Base-by-base conservation (phyloP, 2,329 filamentous ascomycete genomes). In the Peltaster fructicola region DNA sequence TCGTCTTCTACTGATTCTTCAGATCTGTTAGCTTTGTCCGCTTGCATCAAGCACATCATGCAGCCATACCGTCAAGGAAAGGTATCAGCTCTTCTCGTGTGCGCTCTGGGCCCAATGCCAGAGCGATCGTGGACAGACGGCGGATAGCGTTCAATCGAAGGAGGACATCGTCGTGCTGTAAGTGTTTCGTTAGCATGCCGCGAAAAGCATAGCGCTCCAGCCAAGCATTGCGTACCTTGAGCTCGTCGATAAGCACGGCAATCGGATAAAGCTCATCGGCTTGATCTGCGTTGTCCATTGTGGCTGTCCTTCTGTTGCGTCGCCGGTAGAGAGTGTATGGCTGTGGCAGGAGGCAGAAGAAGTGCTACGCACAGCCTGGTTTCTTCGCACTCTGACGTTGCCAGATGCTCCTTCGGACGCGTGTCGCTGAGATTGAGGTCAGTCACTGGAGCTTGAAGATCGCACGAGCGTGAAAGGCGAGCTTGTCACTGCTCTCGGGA, bases 231-330 rank as follows among this genome's bases (percentile, higher is more conserved):
- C 56, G 46, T 69, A 92, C 84, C 80, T 93, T 98, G 50, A 98
- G 68, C 70, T 98, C 88, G 57, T 98, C 88, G 59, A 98, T 98
- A 58, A 98, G 74, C 43, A 98, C 88, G 51, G 90, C 88, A 65
- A 98, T 98, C 54, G 88, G 88, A 59, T 95, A 98, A 49, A 98
- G 82, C 73, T 95, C 90, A 61, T 98, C 88, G 56, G 76, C 90
- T 63, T 85, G 73, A 59, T 75, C 79, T 55, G 74, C 68, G 59
- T 75, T 76, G 61, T 93, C 81, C 85, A 95, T 95, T 55, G 56
- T 66, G 29, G 29, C 20, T 33, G 20, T 30, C 22, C 27, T 29
- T 23, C 27, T 20, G 26, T 24, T 15, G 23, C 20, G 15, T 26
- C n/a, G n/a, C n/a, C n/a, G n/a, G n/a, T n/a, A n/a, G n/a, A n/a